Evolutionary conservation across 345 rosid genomes (phyloP), one percentile per base, ranked within the genome.

Genomic region (Euphorbia lathyris): DNA sequence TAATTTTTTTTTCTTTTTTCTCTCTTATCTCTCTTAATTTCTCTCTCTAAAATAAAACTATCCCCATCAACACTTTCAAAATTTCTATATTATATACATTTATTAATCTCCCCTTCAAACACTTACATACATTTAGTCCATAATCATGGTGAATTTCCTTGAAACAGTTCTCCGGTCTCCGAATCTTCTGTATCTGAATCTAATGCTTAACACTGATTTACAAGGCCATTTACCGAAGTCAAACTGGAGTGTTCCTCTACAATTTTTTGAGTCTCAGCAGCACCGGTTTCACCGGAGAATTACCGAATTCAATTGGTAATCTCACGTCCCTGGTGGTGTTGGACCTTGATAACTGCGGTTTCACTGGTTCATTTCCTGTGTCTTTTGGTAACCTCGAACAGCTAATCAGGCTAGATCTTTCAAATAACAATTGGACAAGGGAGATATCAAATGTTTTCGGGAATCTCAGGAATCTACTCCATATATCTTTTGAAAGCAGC

Each of bases 341-440:
- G 22, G 45, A 50, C 0, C 45, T 67, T 20, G n/a, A 9, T 6
- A 13, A 14, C 25, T 30, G n/a, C 16, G 10, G 6, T 36, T 36
- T 67, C 17, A 3, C 19, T 3, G 48, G 70, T 9, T 27, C 45
- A 14, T 22, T 67, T 67, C 70, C 70, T 19, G 45, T 29, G 9
- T 67, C 70, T 1, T 11, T 76, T 8, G 59, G 76, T 17, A 62
- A 62, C 9, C 64, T 59, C 0, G n/a, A 59, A 20, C n/a, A 32
- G 70, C 75, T 32, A 9, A 20, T 7, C 11, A 20, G 4, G 34
- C 58, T 82, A 17, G 29, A 13, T 26, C 67, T 80, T 9, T 23
- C 55, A 1, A 4, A 0, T 13, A 62, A 63, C 48, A 25, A n/a
- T 12, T 72, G 36, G n/a, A 5, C 20, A 6, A 43, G 43, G 1